Base-by-base conservation (phyloP, 192 early-diverging fungal genomes). In the Radiomyces spectabilis region DNA sequence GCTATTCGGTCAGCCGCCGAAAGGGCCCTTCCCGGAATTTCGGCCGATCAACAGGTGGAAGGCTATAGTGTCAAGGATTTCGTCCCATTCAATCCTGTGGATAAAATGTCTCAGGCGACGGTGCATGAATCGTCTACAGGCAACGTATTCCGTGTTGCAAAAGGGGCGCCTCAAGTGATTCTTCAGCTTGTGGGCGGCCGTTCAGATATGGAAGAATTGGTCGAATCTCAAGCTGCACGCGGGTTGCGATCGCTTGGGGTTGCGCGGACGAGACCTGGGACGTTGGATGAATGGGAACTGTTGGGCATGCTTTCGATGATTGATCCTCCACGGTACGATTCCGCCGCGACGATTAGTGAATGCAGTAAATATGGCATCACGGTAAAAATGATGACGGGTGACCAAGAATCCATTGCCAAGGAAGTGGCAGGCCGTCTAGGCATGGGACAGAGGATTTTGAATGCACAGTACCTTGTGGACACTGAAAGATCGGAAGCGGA, bases 351-450 rank as follows among this genome's bases (percentile, higher is more conserved):
- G 22, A 87, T 89, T 61, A 43, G 51, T 27, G 81, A 83, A 33
- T 87, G 85, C 53, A 37, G 68, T 18, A 51, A 68, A 32, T 76
- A 82, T 58, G 87, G 87, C 41, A 75, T 89, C 33, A 53, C 69
- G 1, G 82, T 86, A 54, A 89, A 89, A 58, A 86, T 89, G 86
- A 84, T 89, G 45, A 89, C 86, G 6, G 86, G 86, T 29, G 86
- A 89, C 57, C 86, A 86, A 53, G 70, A 70, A 15, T 77, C 83
- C 31, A 86, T 86, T 65, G 86, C 78, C 33, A 85, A 85, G 69
- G 84, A 78, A 41, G 79, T 88, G n/a, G 80, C 86, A 2, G 64
- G 72, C 10, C 80, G 86, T 41, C 70, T 89, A 13, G 82, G 82
- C 15, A 78, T 89, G 65, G 65, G 84, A 10, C 67, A 82, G 31